These are phyloP conservation scores for Fomitiporia mediterranea DNA, from an alignment of 1,284 basidiomycete genomes.

Conservation along the genomic window DNA sequence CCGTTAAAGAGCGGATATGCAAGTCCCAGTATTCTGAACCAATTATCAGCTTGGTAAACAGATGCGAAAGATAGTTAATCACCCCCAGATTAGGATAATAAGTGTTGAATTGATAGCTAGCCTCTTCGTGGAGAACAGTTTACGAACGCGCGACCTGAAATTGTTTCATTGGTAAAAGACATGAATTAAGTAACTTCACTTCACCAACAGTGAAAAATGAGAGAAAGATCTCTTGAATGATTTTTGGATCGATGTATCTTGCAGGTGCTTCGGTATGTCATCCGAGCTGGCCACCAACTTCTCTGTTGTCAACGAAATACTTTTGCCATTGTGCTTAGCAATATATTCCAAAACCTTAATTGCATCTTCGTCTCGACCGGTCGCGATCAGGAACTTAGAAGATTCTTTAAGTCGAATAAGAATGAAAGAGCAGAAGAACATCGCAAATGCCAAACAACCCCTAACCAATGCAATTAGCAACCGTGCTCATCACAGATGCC, in stretches of 20 bases:
- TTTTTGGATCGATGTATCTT: constrained; percentile 26
- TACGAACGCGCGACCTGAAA: constrained; percentile 36
- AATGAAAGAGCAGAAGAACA: constrained; percentile 42
- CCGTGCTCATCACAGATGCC: neutral
- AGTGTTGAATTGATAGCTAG: constrained; percentile 48
- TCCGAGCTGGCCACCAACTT: constrained; percentile 36
- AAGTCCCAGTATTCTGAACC: constrained; percentile 45
- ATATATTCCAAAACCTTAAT: constrained; percentile 46
- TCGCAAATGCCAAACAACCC: constrained; percentile 43
- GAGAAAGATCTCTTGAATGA: constrained; percentile 37
- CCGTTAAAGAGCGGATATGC: constrained; percentile 56
- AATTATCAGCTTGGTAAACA: neutral
- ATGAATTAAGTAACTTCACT: neutral
- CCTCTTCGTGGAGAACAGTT: constrained; percentile 47
- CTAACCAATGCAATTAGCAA: constrained; percentile 23
- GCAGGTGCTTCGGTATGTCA: constrained; percentile 22
- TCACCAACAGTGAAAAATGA: constrained; percentile 37
- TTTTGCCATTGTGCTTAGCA: constrained; percentile 48
- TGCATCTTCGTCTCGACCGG: constrained; percentile 54
- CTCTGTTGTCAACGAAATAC: constrained; percentile 41
- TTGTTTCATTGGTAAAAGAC: neutral
- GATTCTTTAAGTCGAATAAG: constrained; percentile 53
- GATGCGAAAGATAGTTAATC: neutral
- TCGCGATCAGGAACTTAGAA: constrained; percentile 54
- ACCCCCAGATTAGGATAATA: constrained; percentile 52